Evolutionary conservation across 192 early-diverging fungal species (phyloP).

Genomic region (Thamnidium elegans): DNA sequence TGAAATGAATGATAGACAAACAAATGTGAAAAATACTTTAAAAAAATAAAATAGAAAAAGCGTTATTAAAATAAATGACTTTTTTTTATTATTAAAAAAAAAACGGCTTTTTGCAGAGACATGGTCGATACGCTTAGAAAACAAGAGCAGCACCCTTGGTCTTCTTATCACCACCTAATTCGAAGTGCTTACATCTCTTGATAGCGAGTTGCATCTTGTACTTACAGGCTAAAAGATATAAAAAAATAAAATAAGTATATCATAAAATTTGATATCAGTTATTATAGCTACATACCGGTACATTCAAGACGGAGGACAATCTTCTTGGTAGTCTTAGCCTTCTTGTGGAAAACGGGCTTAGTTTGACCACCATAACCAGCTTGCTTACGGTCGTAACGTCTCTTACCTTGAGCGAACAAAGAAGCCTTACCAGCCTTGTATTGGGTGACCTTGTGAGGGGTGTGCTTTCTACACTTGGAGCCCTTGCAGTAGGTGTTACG

Average conservation of each 20-base stretch:
- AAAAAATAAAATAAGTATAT: not conserved
- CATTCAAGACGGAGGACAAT: slow-evolving; percentile 98
- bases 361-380: slow-evolving; percentile 99
- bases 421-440: slow-evolving; percentile 99
- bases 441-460: slow-evolving; percentile 99
- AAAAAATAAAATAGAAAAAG: not conserved
- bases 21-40: too few relatives aligned
- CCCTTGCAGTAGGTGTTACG: slow-evolving; percentile 99
- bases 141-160: slow-evolving; percentile 83
- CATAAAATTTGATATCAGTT: not conserved
- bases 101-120: not conserved
- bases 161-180: slow-evolving; percentile 99
- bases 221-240: slow-evolving; percentile 67
- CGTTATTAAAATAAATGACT: not conserved
- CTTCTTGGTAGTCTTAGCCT: slow-evolving; percentile 99
- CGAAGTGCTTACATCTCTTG: slow-evolving; percentile 99
- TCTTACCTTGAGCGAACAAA: slow-evolving; percentile 96
- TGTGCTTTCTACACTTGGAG: slow-evolving; percentile 97
- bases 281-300: slow-evolving; percentile 49
- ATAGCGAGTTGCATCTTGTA: slow-evolving; percentile 97
- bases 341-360: slow-evolving; percentile 99
- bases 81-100: not conserved
- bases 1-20: too few relatives aligned
- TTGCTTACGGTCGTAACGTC: slow-evolving; percentile 76
- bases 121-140: slow-evolving; percentile 57